Evolutionary conservation across 768 basidiomycete species (phyloP).

Genomic region (Neoboletus magnificus): DNA sequence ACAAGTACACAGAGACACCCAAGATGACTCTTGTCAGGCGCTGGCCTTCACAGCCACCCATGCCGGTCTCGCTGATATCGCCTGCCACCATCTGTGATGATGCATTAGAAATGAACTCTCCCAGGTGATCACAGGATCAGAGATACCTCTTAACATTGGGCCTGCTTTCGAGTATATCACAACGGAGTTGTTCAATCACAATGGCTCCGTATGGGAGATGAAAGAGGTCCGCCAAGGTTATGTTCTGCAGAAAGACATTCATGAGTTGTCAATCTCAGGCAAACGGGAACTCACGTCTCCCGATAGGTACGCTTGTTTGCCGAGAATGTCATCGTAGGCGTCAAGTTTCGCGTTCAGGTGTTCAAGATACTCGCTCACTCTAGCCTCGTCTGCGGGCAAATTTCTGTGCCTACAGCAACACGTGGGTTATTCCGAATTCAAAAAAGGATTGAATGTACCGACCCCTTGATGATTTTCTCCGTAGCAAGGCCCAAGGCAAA

Average conservation of each 20-base stretch:
- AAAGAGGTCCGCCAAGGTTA: conserved; percentile 45
- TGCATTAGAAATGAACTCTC: neutral
- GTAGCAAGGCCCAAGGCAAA: conserved; percentile 38
- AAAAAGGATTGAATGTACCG: conserved; percentile 19
- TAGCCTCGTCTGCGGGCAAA: conserved; percentile 18
- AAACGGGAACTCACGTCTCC: conserved; percentile 43
- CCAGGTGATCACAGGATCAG: too few relatives aligned
- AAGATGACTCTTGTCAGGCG: conserved; percentile 8
- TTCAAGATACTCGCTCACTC: conserved; percentile 20
- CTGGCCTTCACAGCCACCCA: conserved; percentile 46
- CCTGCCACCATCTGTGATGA: conserved; percentile 50
- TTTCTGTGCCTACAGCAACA: conserved; percentile 3
- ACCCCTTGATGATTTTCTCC: conserved; percentile 56
- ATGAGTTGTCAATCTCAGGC: neutral
- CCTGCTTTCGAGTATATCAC: conserved; percentile 18
- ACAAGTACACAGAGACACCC: neutral
- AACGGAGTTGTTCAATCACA: conserved; percentile 24
- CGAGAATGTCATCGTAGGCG: conserved; percentile 51
- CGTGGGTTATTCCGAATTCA: conserved; percentile 1
- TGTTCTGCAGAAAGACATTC: conserved; percentile 24
- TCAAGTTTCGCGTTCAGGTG: conserved; percentile 41
- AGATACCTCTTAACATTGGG: conserved; percentile 28
- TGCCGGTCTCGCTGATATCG: conserved; percentile 41
- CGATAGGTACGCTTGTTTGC: conserved; percentile 51
- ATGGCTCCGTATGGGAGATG: conserved; percentile 41